These are phyloP conservation scores for Kandelia obovata DNA, from an alignment of 345 rosid genomes.

Conservation along the genomic window DNA sequence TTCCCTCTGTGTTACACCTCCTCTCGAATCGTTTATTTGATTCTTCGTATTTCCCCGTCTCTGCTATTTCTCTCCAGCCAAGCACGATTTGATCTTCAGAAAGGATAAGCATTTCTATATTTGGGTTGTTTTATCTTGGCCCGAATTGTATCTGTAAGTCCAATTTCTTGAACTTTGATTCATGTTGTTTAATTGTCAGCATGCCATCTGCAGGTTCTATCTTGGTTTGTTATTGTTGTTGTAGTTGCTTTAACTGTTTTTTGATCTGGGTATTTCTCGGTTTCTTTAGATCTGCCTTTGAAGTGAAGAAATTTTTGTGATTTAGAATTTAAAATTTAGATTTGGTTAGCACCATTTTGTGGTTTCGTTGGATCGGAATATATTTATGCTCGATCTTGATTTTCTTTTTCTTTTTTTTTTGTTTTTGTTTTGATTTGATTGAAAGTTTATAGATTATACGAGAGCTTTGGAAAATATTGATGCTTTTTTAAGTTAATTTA, in stretches of 20 bases:
- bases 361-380: conserved; percentile 19
- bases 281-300: conserved; percentile 20
- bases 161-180: background rate
- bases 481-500: background rate
- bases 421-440: background rate
- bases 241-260: background rate
- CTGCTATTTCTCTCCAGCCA: too few species aligned
- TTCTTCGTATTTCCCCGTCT: too few species aligned
- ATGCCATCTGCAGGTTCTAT: background rate
- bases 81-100: too few species aligned
- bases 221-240: background rate
- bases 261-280: conserved; percentile 7
- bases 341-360: conserved; percentile 11
- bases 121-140: conserved; percentile 12
- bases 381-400: conserved; percentile 4
- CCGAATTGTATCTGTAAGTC: conserved; percentile 13
- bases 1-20: too few species aligned
- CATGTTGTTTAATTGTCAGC: background rate
- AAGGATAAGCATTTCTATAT: background rate
- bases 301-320: background rate
- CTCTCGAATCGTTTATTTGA: too few species aligned
- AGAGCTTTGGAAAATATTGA: background rate
- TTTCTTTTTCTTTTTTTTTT: background rate
- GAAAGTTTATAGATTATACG: background rate
- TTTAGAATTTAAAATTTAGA: too few species aligned